Conservation (phyloP, 2,329 filamentous ascomycete genomes). For the Microcyclospora tardicrescens region DNA sequence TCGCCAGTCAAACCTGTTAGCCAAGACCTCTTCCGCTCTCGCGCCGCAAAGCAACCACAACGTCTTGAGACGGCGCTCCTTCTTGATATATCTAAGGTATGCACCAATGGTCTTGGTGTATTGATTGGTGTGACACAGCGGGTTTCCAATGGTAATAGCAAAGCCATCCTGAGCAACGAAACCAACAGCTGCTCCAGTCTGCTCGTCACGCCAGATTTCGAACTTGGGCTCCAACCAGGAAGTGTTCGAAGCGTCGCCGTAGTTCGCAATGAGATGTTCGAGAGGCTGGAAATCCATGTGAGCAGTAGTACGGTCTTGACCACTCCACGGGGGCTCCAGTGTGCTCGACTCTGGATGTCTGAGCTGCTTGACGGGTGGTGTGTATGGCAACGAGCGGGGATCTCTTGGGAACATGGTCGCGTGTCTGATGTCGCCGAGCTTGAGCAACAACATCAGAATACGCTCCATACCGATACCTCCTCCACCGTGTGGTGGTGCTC, state of each 20-base stretch:
- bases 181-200: conserved; percentile 70
- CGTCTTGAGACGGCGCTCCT: conserved; percentile 59
- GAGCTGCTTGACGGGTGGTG: conserved; percentile 48
- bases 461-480: conserved; percentile 84
- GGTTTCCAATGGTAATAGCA: conserved; percentile 75
- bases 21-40: conserved; percentile 68
- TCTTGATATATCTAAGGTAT: conserved; percentile 63
- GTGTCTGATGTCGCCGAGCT: conserved; percentile 78
- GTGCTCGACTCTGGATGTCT: conserved; percentile 83
- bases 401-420: conserved; percentile 80
- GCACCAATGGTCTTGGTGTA: conserved; percentile 59
- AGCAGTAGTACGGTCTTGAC: conserved; percentile 35
- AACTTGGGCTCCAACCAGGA: conserved; percentile 87
- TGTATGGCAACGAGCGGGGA: conserved; percentile 69
- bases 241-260: conserved; percentile 86
- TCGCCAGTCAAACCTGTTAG: conserved; percentile 70
- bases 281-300: conserved; percentile 53
- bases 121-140: conserved; percentile 68
- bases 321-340: conserved; percentile 51
- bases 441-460: conserved; percentile 71
- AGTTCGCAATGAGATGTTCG: conserved; percentile 85
- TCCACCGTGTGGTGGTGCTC: conserved; percentile 77
- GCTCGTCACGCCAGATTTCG: conserved; percentile 69
- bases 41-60: conserved; percentile 80
- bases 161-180: conserved; percentile 68